Percentiles rank a stretch among this genome's conserved stretches.
phyloP scores from a whole-genome alignment of 306 rosid genomes.

The Prunus davidiana region DNA sequence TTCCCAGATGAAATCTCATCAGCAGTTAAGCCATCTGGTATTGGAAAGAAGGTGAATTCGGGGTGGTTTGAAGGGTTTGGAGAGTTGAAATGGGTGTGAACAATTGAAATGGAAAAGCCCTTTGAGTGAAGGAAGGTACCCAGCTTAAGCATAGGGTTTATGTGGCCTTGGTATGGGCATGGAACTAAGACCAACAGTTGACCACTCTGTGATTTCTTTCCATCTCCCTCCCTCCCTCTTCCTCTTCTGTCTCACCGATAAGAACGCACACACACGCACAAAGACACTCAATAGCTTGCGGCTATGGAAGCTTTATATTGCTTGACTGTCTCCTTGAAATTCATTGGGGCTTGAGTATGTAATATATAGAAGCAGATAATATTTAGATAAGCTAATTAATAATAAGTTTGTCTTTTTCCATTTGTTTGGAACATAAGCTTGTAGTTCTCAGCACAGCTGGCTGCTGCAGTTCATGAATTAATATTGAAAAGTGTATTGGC shows the following conservation, averaged over 20 bases:
- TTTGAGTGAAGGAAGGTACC: slow-evolving; percentile 45
- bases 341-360: no score
- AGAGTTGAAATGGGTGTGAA: slow-evolving; percentile 45
- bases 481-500: no score
- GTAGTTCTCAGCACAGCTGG: no score
- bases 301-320: neutral
- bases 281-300: neutral
- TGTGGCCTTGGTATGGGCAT: slow-evolving; percentile 52
- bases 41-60: slow-evolving; percentile 37
- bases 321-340: neutral
- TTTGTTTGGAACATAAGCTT: no score
- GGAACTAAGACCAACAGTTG: slow-evolving; percentile 39
- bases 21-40: slow-evolving; percentile 29
- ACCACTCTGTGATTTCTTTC: slow-evolving; percentile 4
- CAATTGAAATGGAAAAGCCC: slow-evolving; percentile 51
- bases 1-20: slow-evolving; percentile 6
- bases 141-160: slow-evolving; percentile 55
- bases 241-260: neutral
- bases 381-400: no score
- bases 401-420: no score
- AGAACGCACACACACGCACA: neutral
- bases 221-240: slow-evolving; percentile 6
- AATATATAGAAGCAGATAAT: no score
- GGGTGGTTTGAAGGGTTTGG: slow-evolving; percentile 41
- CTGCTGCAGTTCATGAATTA: no score